Evolutionary conservation across 2,329 filamentous ascomycete species (phyloP), one percentile per base, ranked within the genome.

Genomic region (Trichoderma afroharzianum): DNA sequence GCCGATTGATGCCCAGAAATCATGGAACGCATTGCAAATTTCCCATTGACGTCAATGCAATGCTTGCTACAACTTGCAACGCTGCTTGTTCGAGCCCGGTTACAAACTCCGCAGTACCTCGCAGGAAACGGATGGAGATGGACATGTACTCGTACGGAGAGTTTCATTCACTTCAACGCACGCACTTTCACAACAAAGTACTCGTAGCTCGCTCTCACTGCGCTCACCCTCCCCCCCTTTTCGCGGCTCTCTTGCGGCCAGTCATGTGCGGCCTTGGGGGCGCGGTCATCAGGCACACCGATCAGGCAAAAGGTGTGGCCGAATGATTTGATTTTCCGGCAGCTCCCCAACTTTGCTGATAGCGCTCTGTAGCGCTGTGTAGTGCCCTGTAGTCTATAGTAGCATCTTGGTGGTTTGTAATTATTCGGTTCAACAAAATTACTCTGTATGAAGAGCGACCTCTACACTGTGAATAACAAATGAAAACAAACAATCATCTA

Each of bases 211-310:
- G 5, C 12, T 28, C 12, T 47, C 36, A 28, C 66, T 72, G 70
- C 58, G 39, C 53, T 39, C 59, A 72, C 71, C 21, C 71, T 61
- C 58, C 66, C 61, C 36, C 47, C 67, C 24, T 21, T 61, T 36
- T 36, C 33, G 11, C 58, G 11, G 9, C 14, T 36, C 58, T 61
- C 7, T 33, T 36, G 53, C 55, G 39, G 47, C 64, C 64, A 69
- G 71, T 72, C 71, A 72, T 70, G 71, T 72, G 71, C 71, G 47
- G 67, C 50, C 32, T 32, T 30, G 59, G 36, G 36, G 61, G 58
- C 66, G 66, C 68, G 71, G 71, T 72, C 71, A 72, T 72, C 71
- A 72, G 71, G 71, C 71, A 72, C 71, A 72, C 71, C 67, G 33
- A 53, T 59, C 21, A 15, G 67, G 58, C 57, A 43, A 68, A 68